Conservation (phyloP, 345 rosid species). For the Brassica juncea region DNA sequence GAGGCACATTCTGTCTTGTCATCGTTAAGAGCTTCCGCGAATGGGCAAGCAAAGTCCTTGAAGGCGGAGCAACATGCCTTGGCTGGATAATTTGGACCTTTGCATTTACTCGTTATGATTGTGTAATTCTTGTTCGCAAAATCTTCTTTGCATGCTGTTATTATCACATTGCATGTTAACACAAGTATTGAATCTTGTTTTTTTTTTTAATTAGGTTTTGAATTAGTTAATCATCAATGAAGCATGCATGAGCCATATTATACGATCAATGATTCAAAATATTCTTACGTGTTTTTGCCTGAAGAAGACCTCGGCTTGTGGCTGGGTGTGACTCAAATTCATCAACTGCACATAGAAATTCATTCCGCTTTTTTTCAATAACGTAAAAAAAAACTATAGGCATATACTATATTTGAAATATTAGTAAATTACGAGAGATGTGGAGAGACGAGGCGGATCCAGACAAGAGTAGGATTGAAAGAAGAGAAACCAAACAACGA, state of each 20-base stretch:
- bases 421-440: conserved; percentile 28
- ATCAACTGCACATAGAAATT: conserved; percentile 48
- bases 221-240: neutral
- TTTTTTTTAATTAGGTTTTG: neutral
- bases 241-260: conserved; percentile 6
- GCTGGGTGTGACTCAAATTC: conserved; percentile 41
- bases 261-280: neutral
- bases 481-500: conserved; percentile 32
- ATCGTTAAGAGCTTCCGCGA: conserved; percentile 52
- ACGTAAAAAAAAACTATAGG: neutral
- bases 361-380: neutral
- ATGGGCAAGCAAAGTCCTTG: conserved; percentile 67
- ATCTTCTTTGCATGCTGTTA: conserved; percentile 57
- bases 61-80: conserved; percentile 56
- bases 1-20: conserved; percentile 55
- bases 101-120: conserved; percentile 63
- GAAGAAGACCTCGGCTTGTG: conserved; percentile 69
- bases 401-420: neutral
- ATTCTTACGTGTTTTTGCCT: conserved; percentile 51
- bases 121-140: conserved; percentile 67
- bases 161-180: neutral
- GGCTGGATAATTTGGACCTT: conserved; percentile 68
- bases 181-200: neutral
- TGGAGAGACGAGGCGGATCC: conserved; percentile 47
- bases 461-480: conserved; percentile 39